Evolutionary conservation across 2,329 filamentous ascomycete species (phyloP), one percentile per base, ranked within the genome.

Genomic region (Fonsecaea erecta): DNA sequence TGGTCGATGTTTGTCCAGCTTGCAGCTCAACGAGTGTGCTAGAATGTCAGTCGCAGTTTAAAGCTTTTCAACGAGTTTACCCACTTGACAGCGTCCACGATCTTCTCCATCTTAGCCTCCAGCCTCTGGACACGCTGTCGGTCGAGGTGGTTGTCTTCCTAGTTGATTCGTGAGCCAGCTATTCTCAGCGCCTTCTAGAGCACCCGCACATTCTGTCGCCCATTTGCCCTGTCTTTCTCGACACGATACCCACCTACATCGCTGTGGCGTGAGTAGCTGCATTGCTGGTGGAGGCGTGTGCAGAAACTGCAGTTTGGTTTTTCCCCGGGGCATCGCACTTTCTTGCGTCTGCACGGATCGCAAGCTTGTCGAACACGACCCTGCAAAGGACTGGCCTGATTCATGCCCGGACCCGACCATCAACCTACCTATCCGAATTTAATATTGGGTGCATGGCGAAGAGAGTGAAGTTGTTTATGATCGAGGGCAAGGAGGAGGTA

Each of bases 291-390:
- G 32, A 84, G 74, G n/a, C 82, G 77, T 34, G 77, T 75, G 72
- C 82, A 84, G 58, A 81, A 77, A 1, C 82, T 83, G 70, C 82
- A 84, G 0, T 76, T 69, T 0, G 82, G 82, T 62, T 80, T 78
- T 68, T 84, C 82, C 8, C 82, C 82, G 0, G 81, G 81, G 65
- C 82, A 84, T 73, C 79, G 79, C 32, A 81, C 79, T 71, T 84
- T 84, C 72, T 84, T 84, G 48, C 82, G 77, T 63, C 82, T 76
- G 74, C 78, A 80, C 48, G 78, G 77, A 68, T 80, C 78, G 70
- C 78, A 80, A 12, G 78, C 78, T 67, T 78, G 77, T 51, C 76
- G 73, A 5, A 77, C 76, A 54, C 78, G 73, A 51, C 61, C 18
- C 37, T 56, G 43, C 12, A 48, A 18, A n/a, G 56, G 37, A 11